Evolutionary conservation across 805 yeast species (phyloP).

Genomic region (Saccharomycopsis sp.): DNA sequence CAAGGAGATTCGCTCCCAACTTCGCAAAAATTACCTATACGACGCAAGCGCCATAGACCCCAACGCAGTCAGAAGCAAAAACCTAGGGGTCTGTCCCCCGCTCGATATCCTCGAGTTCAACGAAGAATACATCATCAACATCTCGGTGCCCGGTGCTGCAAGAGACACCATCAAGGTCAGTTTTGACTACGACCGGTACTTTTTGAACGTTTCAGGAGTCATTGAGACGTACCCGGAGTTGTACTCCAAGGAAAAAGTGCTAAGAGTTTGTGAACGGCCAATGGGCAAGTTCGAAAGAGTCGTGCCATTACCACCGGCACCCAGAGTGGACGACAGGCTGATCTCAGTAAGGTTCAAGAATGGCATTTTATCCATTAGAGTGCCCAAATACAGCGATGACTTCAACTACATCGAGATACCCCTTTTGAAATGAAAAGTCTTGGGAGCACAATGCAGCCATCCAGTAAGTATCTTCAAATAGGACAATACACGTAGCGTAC

Average conservation of each 20-base stretch:
- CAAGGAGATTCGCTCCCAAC: too few species aligned
- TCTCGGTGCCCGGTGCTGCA: conserved; percentile 18
- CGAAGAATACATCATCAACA: conserved; percentile 32
- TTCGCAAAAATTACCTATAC: conserved; percentile 12
- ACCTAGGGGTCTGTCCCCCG: conserved; percentile 25
- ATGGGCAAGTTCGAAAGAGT: conserved; percentile 19
- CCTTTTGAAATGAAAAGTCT: not conserved
- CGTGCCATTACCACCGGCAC: conserved; percentile 19
- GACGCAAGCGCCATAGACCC: conserved; percentile 9
- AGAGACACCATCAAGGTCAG: conserved; percentile 13
- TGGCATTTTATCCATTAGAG: conserved; percentile 16
- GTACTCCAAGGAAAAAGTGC: not conserved
- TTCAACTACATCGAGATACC: conserved; percentile 17
- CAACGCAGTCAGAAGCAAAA: conserved; percentile 1
- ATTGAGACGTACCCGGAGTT: conserved; percentile 12
- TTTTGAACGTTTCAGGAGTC: conserved; percentile 11
- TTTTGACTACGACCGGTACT: conserved; percentile 17
- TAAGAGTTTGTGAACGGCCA: conserved; percentile 19
- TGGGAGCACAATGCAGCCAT: too few species aligned
- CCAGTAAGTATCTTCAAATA: too few species aligned
- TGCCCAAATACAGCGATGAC: conserved; percentile 17
- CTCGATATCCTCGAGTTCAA: conserved; percentile 28
- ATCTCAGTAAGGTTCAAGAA: conserved; percentile 14
- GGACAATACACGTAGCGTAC: too few species aligned
- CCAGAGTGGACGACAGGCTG: conserved; percentile 18